phyloP scores from a whole-genome alignment of 768 basidiomycete genomes.

The Leucogyrophana mollusca region DNA sequence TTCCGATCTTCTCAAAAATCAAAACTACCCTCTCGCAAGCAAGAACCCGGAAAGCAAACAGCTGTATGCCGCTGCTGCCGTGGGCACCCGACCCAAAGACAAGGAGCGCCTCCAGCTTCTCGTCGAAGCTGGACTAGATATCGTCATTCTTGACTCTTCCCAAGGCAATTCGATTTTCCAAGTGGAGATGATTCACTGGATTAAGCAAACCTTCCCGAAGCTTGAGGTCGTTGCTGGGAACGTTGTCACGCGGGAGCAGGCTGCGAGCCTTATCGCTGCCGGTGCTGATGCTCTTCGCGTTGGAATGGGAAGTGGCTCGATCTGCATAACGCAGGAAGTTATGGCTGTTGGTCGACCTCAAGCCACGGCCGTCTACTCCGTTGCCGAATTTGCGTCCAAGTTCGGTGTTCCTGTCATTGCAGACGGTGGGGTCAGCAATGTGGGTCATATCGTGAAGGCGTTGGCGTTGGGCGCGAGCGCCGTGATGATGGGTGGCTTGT shows the following conservation, averaged over 20 bases:
- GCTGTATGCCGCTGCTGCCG: conserved; percentile 92
- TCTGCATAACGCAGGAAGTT: conserved; percentile 99
- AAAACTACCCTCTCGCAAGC: conserved; percentile 92
- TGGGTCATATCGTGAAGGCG: conserved; percentile 98
- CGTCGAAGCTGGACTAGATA: conserved; percentile 92
- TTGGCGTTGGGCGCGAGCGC: conserved; percentile 90
- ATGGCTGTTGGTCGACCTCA: conserved; percentile 99
- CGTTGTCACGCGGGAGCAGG: conserved; percentile 97
- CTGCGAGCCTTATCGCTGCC: conserved; percentile 87
- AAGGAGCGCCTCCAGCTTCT: conserved; percentile 81
- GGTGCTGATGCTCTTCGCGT: conserved; percentile 95
- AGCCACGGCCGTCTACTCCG: conserved; percentile 96
- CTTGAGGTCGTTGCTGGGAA: conserved; percentile 97
- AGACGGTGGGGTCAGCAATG: conserved; percentile 93
- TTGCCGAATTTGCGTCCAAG: conserved; percentile 87
- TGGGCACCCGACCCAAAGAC: conserved; percentile 91
- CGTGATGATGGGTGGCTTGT: conserved; percentile 97
- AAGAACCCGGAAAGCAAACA: conserved; percentile 92
- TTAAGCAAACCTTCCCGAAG: conserved; percentile 80
- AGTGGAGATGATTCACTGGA: conserved; percentile 92
- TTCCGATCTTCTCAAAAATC: conserved; percentile 96
- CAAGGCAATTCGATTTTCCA: conserved; percentile 96
- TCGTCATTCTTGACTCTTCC: conserved; percentile 92
- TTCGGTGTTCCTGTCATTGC: conserved; percentile 98
- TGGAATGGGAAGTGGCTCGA: conserved; percentile 98